Percentiles rank a stretch among this genome's conserved stretches.
Conservation (phyloP, 306 rosid species). For the Gastrolobium villosum region DNA sequence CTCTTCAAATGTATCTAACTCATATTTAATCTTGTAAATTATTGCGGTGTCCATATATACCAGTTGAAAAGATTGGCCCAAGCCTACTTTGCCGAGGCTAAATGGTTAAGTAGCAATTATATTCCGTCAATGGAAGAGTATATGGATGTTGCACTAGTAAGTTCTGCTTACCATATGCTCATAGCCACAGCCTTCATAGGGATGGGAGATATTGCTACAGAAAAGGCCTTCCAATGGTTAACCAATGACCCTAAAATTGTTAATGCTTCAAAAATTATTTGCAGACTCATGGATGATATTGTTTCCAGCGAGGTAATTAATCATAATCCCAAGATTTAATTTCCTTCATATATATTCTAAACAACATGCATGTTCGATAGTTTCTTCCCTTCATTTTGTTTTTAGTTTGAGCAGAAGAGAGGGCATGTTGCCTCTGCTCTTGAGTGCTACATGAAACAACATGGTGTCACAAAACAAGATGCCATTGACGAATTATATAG, state of each 20-base stretch:
- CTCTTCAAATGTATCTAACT: neutral
- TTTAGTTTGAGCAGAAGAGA: too few species aligned
- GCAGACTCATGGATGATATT: neutral
- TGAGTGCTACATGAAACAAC: slow-evolving; percentile 42
- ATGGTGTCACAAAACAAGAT: slow-evolving; percentile 30
- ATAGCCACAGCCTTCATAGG: neutral
- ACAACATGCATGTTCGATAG: neutral
- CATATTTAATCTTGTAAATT: neutral
- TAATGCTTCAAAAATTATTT: too few species aligned
- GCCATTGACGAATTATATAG: neutral
- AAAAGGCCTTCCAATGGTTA: slow-evolving; percentile 37
- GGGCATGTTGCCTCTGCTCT: too few species aligned
- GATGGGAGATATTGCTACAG: neutral
- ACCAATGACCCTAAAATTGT: too few species aligned
- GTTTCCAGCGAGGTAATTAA: slow-evolving; percentile 38
- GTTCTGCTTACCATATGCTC: neutral
- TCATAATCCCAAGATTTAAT: too few species aligned
- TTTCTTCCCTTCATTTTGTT: too few species aligned
- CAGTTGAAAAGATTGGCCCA: slow-evolving; percentile 20
- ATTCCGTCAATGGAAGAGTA: slow-evolving; percentile 48
- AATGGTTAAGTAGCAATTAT: slow-evolving; percentile 15
- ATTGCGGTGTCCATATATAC: too few species aligned
- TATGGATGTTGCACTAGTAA: slow-evolving; percentile 4
- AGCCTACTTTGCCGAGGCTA: neutral
- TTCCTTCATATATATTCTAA: too few species aligned